A percentile compares a stretch with the other conserved stretches of the same genome.
These are phyloP conservation scores for Barnettozyma vustinii DNA, from an alignment of 805 yeast species.

Conservation along the genomic window DNA sequence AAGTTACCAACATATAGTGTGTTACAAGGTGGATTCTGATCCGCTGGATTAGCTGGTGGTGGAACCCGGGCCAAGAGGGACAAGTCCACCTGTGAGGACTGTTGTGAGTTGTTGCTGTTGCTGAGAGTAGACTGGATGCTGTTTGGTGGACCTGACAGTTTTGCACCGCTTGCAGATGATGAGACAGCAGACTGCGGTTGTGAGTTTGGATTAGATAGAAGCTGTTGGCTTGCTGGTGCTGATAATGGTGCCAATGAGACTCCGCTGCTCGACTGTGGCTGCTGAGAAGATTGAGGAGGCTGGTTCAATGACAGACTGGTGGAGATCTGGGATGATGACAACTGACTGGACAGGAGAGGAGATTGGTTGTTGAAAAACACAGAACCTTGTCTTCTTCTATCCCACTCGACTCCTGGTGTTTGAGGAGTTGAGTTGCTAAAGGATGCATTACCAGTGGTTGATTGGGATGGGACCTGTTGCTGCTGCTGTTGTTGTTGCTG, in stretches of 20 bases:
- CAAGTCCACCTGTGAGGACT: conserved; percentile 47
- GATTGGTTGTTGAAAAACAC: conserved; percentile 40
- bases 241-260: conserved; percentile 8
- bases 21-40: conserved; percentile 98
- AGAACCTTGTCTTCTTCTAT: conserved; percentile 49
- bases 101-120: conserved; percentile 9
- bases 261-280: conserved; percentile 4
- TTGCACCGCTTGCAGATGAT: conserved; percentile 3
- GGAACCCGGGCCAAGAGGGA: conserved; percentile 75
- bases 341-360: conserved; percentile 20
- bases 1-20: conserved; percentile 94
- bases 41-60: conserved; percentile 96
- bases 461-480: conserved; percentile 7
- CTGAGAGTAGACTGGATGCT: conserved; percentile 1
- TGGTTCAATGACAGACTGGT: conserved; percentile 19
- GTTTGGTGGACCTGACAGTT: conserved; percentile 2
- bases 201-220: conserved; percentile 14
- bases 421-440: conserved; percentile 31
- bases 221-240: conserved; percentile 3
- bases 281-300: conserved; percentile 5
- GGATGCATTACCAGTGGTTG: conserved; percentile 11
- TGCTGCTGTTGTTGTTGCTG: conserved; percentile 5
- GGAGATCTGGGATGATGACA: conserved; percentile 21
- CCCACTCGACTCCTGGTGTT: conserved; percentile 40
- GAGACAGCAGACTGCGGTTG: conserved; percentile 15